Percentiles rank a stretch among this genome's conserved stretches.
Conservation (phyloP, 1,139 yeast species). For the Geotrichum phurueaensis region DNA sequence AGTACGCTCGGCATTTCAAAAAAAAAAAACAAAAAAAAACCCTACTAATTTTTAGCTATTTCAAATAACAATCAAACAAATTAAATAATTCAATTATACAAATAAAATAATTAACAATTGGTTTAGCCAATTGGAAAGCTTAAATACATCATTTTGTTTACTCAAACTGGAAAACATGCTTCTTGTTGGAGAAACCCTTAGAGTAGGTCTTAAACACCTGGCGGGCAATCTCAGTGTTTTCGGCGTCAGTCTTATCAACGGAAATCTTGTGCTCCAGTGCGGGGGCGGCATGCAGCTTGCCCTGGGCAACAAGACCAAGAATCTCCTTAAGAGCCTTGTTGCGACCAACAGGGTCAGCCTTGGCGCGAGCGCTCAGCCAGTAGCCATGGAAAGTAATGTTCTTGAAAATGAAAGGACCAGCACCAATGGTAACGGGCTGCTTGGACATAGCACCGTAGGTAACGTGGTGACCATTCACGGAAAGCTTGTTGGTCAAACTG, state of each 20-base stretch:
- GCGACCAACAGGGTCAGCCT: constrained; percentile 46
- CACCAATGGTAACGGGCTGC: constrained; percentile 87
- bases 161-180: constrained; percentile 35
- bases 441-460: constrained; percentile 98
- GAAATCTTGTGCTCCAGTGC: constrained; percentile 45
- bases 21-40: too few species aligned
- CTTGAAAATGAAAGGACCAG: constrained; percentile 83
- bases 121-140: neutral
- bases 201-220: constrained; percentile 48
- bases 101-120: neutral
- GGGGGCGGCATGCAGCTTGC: constrained; percentile 57
- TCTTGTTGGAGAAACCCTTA: constrained; percentile 37
- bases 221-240: constrained; percentile 46
- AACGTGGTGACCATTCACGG: constrained; percentile 64
- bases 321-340: constrained; percentile 52
- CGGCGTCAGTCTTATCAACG: constrained; percentile 41
- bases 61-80: neutral
- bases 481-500: constrained; percentile 74
- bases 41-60: too few species aligned
- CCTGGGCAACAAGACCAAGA: constrained; percentile 43
- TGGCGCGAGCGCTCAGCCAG: constrained; percentile 83
- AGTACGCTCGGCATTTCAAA: too few species aligned
- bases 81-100: neutral
- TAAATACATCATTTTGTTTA: constrained; percentile 5
- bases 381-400: constrained; percentile 81